Conservation (phyloP, 2,329 filamentous ascomycete genomes). For the Penicillium psychrosexuale region DNA sequence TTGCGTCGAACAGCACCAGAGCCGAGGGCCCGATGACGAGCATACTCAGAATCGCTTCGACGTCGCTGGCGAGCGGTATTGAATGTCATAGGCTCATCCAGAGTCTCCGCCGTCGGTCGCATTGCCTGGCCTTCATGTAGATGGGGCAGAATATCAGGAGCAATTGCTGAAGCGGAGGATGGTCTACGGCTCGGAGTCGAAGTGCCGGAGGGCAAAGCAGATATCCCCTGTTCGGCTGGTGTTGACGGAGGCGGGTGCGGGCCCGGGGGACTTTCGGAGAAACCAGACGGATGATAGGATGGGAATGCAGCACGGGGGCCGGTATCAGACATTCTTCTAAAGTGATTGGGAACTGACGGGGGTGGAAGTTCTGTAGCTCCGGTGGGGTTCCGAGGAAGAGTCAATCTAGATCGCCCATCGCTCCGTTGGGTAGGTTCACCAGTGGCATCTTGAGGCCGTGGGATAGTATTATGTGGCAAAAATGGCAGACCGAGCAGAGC, state of each 20-base stretch:
- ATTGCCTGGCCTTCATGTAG: conserved; percentile 39
- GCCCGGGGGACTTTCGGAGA: conserved; percentile 56
- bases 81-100: conserved; percentile 42
- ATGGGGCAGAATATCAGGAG: conserved; percentile 38
- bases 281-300: conserved; percentile 42
- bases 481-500: conserved; percentile 47
- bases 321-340: conserved; percentile 34
- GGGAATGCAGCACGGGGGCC: conserved; percentile 26
- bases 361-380: conserved; percentile 54
- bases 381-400: conserved; percentile 49
- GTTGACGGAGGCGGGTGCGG: conserved; percentile 63
- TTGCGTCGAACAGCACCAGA: conserved; percentile 62
- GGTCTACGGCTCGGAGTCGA: conserved; percentile 49
- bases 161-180: conserved; percentile 47
- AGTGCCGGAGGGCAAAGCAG: conserved; percentile 52
- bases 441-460: conserved; percentile 43
- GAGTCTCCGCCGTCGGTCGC: conserved; percentile 38
- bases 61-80: conserved; percentile 52
- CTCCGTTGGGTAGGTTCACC: conserved; percentile 53
- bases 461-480: conserved; percentile 43
- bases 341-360: conserved; percentile 44
- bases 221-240: conserved; percentile 58
- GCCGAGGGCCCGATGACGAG: conserved; percentile 55
- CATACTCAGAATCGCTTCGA: conserved; percentile 59
- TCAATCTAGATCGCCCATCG: conserved; percentile 54